phyloP scores from a whole-genome alignment of 495 filamentous ascomycete species.

The Beverwykella pulmonaria region DNA sequence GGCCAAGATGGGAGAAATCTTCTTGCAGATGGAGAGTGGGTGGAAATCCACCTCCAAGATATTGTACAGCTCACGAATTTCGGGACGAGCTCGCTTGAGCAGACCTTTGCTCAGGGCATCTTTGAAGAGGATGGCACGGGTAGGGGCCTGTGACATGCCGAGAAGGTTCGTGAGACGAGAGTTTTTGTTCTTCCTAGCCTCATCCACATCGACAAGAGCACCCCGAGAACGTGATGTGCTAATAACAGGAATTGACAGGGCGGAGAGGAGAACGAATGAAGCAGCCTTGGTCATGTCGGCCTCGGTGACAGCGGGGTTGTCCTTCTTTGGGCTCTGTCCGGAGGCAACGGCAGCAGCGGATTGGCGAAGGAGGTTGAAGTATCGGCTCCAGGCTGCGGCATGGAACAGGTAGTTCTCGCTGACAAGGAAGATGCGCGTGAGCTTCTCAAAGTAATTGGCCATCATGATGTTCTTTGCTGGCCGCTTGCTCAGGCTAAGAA shows the following conservation, averaged over 20 bases:
- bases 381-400: conserved; percentile 93
- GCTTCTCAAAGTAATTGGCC: conserved; percentile 99
- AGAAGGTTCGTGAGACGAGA: conserved; percentile 92
- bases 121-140: conserved; percentile 87
- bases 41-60: conserved; percentile 99
- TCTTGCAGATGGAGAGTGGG: conserved; percentile 96
- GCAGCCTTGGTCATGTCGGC: conserved; percentile 85
- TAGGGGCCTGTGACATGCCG: conserved; percentile 86
- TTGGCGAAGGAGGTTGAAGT: conserved; percentile 93
- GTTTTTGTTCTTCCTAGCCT: conserved; percentile 98
- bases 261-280: conserved; percentile 94
- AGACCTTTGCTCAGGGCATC: conserved; percentile 94
- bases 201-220: conserved; percentile 93
- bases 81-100: conserved; percentile 83
- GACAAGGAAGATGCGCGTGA: conserved; percentile 96
- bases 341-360: conserved; percentile 82
- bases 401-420: conserved; percentile 99
- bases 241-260: conserved; percentile 95
- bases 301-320: conserved; percentile 87
- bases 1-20: conserved; percentile 93
- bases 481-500: conserved; percentile 97
- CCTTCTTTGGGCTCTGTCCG: conserved; percentile 85
- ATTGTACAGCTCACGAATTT: conserved; percentile 95
- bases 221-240: conserved; percentile 95
- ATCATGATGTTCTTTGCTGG: conserved; percentile 99